Percentiles rank a stretch among this genome's conserved stretches.
Evolutionary conservation across 2,329 filamentous ascomycete species (phyloP).

Genomic region (Cadophora gregata): DNA sequence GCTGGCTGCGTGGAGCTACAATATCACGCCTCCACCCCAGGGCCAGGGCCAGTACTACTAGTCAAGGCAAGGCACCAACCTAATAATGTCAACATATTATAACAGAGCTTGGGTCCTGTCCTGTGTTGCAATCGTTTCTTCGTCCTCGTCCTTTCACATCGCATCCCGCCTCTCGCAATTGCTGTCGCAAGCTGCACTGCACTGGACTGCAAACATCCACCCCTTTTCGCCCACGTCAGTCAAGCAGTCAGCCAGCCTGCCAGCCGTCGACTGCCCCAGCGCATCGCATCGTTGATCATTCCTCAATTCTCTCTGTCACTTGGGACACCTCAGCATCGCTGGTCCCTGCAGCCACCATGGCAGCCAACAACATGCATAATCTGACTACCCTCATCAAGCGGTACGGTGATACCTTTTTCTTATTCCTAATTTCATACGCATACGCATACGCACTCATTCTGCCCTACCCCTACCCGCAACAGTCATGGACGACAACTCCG

Average conservation of each 20-base stretch:
- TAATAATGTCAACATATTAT: slow-evolving; percentile 16
- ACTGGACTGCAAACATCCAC: too few species aligned
- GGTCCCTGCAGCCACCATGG: slow-evolving; percentile 57
- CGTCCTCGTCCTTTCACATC: not conserved
- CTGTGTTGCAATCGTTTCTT: not conserved
- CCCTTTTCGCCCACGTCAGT: not conserved
- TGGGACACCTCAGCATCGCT: slow-evolving; percentile 34
- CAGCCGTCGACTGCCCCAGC: not conserved
- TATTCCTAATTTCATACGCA: slow-evolving; percentile 22
- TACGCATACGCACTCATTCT: slow-evolving; percentile 19
- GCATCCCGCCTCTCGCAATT: not conserved
- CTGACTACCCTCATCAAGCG: slow-evolving; percentile 97
- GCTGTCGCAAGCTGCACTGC: slow-evolving; percentile 12
- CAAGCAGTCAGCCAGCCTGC: not conserved
- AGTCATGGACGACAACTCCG: slow-evolving; percentile 37
- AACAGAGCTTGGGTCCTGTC: not conserved
- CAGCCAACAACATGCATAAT: slow-evolving; percentile 89
- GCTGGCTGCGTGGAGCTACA: slow-evolving; percentile 7
- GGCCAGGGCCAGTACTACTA: too few species aligned
- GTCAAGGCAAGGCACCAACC: slow-evolving; percentile 4
- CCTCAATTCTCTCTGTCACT: slow-evolving; percentile 34
- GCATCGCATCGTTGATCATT: slow-evolving; percentile 31
- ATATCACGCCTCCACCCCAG: too few species aligned
- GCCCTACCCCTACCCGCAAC: slow-evolving; percentile 20
- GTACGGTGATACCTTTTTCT: slow-evolving; percentile 58